Conservation (phyloP, 257 asterid species). For the Nicotiana attenuata region DNA sequence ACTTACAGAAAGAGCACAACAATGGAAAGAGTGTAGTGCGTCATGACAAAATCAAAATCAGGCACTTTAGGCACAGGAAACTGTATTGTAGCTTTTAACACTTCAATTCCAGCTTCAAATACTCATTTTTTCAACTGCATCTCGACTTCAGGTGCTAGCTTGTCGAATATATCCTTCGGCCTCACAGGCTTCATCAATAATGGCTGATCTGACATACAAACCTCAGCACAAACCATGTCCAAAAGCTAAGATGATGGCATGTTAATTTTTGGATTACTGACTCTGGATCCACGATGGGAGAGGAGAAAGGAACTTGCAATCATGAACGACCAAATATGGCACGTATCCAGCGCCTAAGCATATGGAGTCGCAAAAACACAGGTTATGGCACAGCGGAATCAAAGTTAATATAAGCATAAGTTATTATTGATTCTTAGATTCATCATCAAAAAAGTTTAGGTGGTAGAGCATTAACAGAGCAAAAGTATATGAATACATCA, state of each 20-base stretch:
- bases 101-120: too few species aligned
- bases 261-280: neutral
- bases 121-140: neutral
- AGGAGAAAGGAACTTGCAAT: constrained; percentile 10
- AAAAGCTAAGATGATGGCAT: neutral
- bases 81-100: neutral
- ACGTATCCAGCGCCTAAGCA: constrained; percentile 72
- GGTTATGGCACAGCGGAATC: neutral
- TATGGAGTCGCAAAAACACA: neutral
- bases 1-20: neutral
- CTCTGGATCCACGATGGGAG: neutral
- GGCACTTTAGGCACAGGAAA: neutral
- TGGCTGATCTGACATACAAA: neutral
- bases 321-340: constrained; percentile 50
- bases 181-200: neutral
- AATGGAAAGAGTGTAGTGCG: neutral
- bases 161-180: neutral
- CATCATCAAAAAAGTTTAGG: neutral
- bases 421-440: neutral
- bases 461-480: neutral
- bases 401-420: neutral
- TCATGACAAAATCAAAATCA: neutral
- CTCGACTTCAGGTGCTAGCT: neutral
- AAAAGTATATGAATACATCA: neutral
- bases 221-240: neutral